Percentiles rank a stretch among this genome's conserved stretches.
phyloP scores from a whole-genome alignment of 371 early-diverging fungal genomes.

The Zychaea mexicana region DNA sequence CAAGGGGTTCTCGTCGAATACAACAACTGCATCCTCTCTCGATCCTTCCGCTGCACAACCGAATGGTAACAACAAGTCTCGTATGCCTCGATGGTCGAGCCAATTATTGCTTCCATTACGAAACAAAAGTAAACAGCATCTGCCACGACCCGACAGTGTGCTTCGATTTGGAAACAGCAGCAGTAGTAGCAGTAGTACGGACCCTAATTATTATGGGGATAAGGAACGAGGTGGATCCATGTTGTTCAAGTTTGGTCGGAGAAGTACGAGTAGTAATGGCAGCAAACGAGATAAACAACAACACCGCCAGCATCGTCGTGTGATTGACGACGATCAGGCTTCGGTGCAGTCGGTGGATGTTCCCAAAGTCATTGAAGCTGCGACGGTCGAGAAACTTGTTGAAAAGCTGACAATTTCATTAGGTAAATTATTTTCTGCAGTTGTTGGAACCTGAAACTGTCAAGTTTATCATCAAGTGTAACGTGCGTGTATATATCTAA shows the following conservation, averaged over 20 bases:
- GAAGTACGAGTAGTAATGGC: neutral
- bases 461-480: no score
- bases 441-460: no score
- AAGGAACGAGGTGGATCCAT: conserved; percentile 3
- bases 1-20: neutral
- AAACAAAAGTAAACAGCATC: neutral
- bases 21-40: conserved; percentile 18
- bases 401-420: conserved; percentile 63
- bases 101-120: conserved; percentile 8
- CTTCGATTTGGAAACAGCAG: no score
- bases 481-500: no score
- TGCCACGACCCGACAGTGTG: no score
- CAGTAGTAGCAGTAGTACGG: no score
- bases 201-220: neutral
- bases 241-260: conserved; percentile 4
- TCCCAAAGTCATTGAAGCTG: conserved; percentile 59
- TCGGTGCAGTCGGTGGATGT: conserved; percentile 11
- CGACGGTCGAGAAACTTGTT: conserved; percentile 64
- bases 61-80: neutral
- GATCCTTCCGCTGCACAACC: conserved; percentile 12
- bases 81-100: conserved; percentile 14
- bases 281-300: conserved; percentile 1
- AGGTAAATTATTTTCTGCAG: conserved; percentile 27
- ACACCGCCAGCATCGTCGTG: no score
- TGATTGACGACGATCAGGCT: neutral